These are phyloP conservation scores for Clitopilus hobsonii DNA, from an alignment of 768 basidiomycete species.

Conservation along the genomic window DNA sequence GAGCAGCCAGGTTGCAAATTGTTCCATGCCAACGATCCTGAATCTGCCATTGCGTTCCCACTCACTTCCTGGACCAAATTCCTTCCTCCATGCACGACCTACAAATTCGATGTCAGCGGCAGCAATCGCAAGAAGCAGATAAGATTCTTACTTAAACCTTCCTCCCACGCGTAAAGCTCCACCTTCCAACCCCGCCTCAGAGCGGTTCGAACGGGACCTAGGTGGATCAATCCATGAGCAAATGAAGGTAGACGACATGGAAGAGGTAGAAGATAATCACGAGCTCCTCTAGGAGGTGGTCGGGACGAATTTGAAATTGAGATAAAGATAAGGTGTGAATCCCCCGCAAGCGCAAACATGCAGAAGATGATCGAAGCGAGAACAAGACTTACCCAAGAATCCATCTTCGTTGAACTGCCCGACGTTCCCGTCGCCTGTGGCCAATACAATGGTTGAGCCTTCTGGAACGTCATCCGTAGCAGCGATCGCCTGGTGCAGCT, in stretches of 20 bases:
- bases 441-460: slow-evolving; percentile 80
- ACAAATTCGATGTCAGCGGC: neutral
- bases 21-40: slow-evolving; percentile 59
- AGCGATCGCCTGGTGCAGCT: slow-evolving; percentile 83
- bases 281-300: neutral
- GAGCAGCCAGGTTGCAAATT: slow-evolving; percentile 57
- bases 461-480: slow-evolving; percentile 60
- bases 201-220: slow-evolving; percentile 75
- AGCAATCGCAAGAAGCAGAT: neutral
- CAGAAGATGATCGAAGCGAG: slow-evolving; percentile 1
- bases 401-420: slow-evolving; percentile 93
- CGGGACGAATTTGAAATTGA: neutral
- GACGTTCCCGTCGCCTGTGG: slow-evolving; percentile 90
- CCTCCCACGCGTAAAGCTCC: slow-evolving; percentile 92
- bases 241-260: neutral
- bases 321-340: neutral
- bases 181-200: slow-evolving; percentile 89
- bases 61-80: slow-evolving; percentile 61
- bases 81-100: slow-evolving; percentile 66
- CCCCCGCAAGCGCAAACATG: neutral
- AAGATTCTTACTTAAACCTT: slow-evolving; percentile 56
- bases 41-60: slow-evolving; percentile 45
- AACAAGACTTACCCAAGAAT: slow-evolving; percentile 52
- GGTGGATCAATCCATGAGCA: neutral
- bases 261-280: neutral